Percentiles rank a stretch among this genome's conserved stretches.
These are phyloP conservation scores for Alisma plantagoaquatica DNA, from an alignment of 106 monocot genomes.

Conservation along the genomic window DNA sequence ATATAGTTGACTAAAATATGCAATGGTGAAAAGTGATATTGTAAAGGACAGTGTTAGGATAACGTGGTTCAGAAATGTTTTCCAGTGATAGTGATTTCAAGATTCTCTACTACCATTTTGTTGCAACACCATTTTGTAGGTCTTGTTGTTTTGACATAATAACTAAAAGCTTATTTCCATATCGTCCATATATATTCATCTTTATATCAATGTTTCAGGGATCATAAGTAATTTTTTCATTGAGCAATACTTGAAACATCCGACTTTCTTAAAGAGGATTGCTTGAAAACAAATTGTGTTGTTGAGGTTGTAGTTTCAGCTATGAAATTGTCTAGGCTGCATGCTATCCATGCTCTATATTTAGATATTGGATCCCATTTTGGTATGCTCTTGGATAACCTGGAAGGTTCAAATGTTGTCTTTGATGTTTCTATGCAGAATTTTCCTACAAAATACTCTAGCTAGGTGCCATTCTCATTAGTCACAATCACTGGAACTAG, in stretches of 20 bases:
- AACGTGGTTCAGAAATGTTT: background rate
- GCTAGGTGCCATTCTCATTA: too few species aligned
- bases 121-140: background rate
- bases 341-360: conserved; percentile 67
- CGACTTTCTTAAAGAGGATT: conserved; percentile 94
- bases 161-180: background rate
- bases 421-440: conserved; percentile 73
- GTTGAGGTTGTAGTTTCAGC: conserved; percentile 86
- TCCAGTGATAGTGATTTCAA: background rate
- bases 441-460: too few species aligned
- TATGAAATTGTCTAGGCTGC: conserved; percentile 54
- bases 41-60: background rate
- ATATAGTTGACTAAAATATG: too few species aligned
- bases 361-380: conserved; percentile 90
- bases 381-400: conserved; percentile 65
- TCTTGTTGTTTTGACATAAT: too few species aligned
- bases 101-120: background rate
- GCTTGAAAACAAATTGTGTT: conserved; percentile 97
- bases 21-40: too few species aligned
- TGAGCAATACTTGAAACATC: conserved; percentile 84
- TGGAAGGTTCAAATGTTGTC: conserved; percentile 74
- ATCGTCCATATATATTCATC: background rate
- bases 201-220: conserved; percentile 35
- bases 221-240: conserved; percentile 85
- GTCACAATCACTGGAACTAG: too few species aligned